Evolutionary conservation across 1,284 basidiomycete species (phyloP), one percentile per base, ranked within the genome.

Genomic region (Pholiota adiposa): DNA sequence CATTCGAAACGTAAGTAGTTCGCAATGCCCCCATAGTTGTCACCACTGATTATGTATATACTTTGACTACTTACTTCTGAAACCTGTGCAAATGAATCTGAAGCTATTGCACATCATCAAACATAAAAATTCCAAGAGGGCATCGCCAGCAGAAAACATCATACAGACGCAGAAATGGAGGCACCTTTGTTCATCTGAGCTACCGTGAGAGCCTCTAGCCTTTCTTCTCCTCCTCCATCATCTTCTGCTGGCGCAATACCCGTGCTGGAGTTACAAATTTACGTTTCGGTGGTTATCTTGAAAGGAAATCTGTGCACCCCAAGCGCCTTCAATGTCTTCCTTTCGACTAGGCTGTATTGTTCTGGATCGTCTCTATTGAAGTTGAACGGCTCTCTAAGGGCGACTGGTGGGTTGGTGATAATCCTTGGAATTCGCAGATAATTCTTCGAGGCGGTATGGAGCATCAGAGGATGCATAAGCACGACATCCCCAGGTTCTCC

Each of bases 391-490:
- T 79, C 74, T 55, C 75, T 77, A 44, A 87, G 73, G 44, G 76
- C 69, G 4, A 86, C 85, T 7, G 84, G 84, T 56, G 85, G 86
- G 65, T 87, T 87, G 41, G 84, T 86, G 67, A 87, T 87, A 58
- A 87, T 75, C 54, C 85, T 75, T 40, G 80, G 82, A 16, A 78
- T 68, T 19, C 85, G 80, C 34, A 80, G 70, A 61, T 81, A 75
- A 69, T 88, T 88, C 72, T 81, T 83, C 41, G 82, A 82, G n/a
- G 86, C 85, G 9, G 84, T 82, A 66, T 87, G 85, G 58, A 85
- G 71, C 84, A 86, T 87, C 60, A 88, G 72, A 44, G 85, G 85
- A 71, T 87, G 85, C 72, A 87, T 73, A 29, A 88, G 76, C 18
- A 86, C 79, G 25, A 87, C 85, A 66, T 87, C 86, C 21, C 85